Evolutionary conservation across 2,329 filamentous ascomycete genomes (phyloP), one percentile per base, ranked within the genome.

Genomic region (Xylariaceae sp.): DNA sequence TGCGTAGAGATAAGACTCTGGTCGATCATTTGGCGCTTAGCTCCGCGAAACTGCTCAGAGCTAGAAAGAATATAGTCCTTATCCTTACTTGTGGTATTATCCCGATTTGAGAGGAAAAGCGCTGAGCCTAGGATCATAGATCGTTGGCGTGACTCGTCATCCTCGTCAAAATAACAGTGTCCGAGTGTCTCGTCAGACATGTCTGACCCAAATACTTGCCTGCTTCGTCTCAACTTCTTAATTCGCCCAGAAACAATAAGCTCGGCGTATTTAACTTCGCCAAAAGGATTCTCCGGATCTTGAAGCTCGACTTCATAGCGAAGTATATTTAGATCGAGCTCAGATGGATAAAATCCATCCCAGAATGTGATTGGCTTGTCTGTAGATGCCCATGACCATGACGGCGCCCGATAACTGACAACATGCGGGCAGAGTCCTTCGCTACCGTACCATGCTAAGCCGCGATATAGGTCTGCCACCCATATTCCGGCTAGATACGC

Each of bases 351-450:
- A 5, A n/a, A 6, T 24, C 21, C 4, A 9, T 10, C 9, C 10
- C 18, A 9, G 26, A 16, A 43, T 4, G 4, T 23, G 5, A 52
- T 23, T 11, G 23, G 11, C 13, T 18, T 27, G 23, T 52, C 35
- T 4, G 40, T 52, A 5, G n/a, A 11, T 15, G 45, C 51, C 51
- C 51, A 54, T 4, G 51, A 54, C 51, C 51, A 54, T 8, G 51
- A 50, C 1, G 51, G 51, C 1, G 51, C 37, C 1, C 16, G 51
- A 20, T 40, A 50, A 8, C 11, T 6, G 11, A 20, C 4, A 20
- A 15, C 21, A 18, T 39, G 36, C n/a, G 4, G 11, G 13, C 6
- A 6, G 23, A 7, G 6, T 4, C 2, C 7, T 13, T 9, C 2
- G 6, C 3, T 13, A 16, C 6, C 6, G 21, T 24, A 6, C 40